Conservation (phyloP, 2,329 filamentous ascomycete genomes). For the Ceratocystis cacaofunesta region DNA sequence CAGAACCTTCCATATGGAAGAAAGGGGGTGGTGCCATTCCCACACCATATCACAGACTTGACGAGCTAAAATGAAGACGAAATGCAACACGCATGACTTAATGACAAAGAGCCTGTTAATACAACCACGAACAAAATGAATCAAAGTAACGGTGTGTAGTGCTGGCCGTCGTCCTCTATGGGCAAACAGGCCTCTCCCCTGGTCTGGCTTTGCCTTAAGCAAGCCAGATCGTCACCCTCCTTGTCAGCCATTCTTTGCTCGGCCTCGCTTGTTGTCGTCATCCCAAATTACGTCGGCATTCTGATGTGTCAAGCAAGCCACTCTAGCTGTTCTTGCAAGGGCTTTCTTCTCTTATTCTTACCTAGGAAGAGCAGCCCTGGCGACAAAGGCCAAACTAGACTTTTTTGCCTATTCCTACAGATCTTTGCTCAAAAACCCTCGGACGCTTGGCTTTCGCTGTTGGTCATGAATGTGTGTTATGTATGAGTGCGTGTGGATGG, state of each 20-base stretch:
- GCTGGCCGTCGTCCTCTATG: neutral
- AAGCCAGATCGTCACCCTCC: neutral
- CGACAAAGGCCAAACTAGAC: neutral
- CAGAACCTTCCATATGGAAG: constrained; percentile 5
- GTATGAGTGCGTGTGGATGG: too few relatives aligned
- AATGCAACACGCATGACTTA: neutral
- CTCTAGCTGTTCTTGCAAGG: neutral
- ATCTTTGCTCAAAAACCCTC: neutral
- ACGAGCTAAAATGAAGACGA: neutral
- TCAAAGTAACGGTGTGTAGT: neutral
- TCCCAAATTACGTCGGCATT: neutral
- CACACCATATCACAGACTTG: neutral
- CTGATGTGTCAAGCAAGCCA: constrained; percentile 1
- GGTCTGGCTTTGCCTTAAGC: neutral
- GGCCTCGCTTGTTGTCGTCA: constrained; percentile 1
- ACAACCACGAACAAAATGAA: neutral
- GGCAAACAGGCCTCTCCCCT: neutral
- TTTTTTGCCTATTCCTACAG: neutral
- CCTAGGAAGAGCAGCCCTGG: neutral
- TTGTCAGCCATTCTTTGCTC: neutral
- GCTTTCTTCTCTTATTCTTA: neutral
- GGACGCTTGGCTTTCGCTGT: neutral
- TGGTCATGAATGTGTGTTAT: neutral
- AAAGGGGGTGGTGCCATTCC: neutral
- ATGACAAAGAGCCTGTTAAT: neutral